A percentile compares a stretch with the other conserved stretches of the same genome.
These are phyloP conservation scores for Acanthamoeba lenticulata DNA, from an alignment of 208 protist species.

Conservation along the genomic window DNA sequence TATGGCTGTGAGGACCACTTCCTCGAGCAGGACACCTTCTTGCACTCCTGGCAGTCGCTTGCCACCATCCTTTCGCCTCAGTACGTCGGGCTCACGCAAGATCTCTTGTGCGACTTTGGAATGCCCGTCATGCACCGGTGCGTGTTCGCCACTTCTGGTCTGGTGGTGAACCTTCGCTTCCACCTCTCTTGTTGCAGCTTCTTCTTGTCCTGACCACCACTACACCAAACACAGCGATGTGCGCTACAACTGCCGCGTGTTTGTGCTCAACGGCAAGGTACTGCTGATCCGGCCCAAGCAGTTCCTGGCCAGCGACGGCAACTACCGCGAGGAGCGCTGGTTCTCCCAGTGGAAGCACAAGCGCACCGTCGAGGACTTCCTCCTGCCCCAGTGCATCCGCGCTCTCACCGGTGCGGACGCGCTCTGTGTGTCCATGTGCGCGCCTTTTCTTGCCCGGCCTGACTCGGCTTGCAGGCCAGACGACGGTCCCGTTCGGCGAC, in stretches of 20 bases:
- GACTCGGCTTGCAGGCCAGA: conserved; percentile 21
- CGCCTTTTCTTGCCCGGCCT: background rate
- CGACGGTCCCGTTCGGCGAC: conserved; percentile 82
- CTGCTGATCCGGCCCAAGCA: conserved; percentile 89
- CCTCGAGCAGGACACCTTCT: conserved; percentile 87
- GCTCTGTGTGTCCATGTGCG: background rate
- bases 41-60: conserved; percentile 83
- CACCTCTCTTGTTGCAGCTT: conserved; percentile 44
- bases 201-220: background rate
- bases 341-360: conserved; percentile 83
- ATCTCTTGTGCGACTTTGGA: conserved; percentile 88
- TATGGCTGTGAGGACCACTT: conserved; percentile 93
- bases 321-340: conserved; percentile 90
- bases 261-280: conserved; percentile 84
- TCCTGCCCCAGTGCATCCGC: conserved; percentile 70
- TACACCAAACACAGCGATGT: conserved; percentile 69
- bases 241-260: conserved; percentile 90
- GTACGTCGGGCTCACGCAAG: conserved; percentile 75
- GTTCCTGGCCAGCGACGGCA: conserved; percentile 88
- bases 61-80: conserved; percentile 7
- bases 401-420: conserved; percentile 43
- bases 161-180: background rate
- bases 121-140: conserved; percentile 82
- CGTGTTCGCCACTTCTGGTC: background rate
- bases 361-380: conserved; percentile 72